Conservation (phyloP, 441 rosid species). For the Populus trichocarpa region DNA sequence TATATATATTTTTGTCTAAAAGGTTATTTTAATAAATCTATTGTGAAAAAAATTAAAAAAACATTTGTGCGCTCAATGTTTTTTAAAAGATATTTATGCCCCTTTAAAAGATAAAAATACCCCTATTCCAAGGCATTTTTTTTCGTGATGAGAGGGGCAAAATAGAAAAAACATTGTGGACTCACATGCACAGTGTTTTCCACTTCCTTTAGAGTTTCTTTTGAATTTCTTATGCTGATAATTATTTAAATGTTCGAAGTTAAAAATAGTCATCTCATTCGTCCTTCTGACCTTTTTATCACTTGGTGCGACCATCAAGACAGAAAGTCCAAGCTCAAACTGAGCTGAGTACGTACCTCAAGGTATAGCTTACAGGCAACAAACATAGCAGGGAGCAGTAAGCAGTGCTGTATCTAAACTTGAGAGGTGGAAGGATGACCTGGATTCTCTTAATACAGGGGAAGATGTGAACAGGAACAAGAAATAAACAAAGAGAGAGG, state of each 20-base stretch:
- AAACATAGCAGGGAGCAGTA: not conserved
- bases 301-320: not conserved
- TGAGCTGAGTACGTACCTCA: not conserved
- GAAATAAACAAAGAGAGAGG: not conserved
- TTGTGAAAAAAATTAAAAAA: too few relatives aligned
- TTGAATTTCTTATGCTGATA: not conserved
- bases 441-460: not conserved
- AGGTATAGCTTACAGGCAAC: not conserved
- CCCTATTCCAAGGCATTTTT: not conserved
- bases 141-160: not conserved
- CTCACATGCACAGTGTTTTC: not conserved
- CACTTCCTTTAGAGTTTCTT: too few relatives aligned
- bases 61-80: too few relatives aligned
- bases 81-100: not conserved
- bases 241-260: not conserved
- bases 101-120: not conserved
- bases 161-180: not conserved
- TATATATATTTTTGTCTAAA: too few relatives aligned
- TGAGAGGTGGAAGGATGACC: not conserved
- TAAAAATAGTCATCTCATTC: not conserved
- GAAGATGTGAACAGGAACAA: not conserved
- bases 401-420: not conserved
- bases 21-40: too few relatives aligned
- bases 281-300: not conserved
- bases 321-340: not conserved